Evolutionary conservation across 2,329 filamentous ascomycete genomes (phyloP), one percentile per base, ranked within the genome.

Genomic region (Fusarium foetens): DNA sequence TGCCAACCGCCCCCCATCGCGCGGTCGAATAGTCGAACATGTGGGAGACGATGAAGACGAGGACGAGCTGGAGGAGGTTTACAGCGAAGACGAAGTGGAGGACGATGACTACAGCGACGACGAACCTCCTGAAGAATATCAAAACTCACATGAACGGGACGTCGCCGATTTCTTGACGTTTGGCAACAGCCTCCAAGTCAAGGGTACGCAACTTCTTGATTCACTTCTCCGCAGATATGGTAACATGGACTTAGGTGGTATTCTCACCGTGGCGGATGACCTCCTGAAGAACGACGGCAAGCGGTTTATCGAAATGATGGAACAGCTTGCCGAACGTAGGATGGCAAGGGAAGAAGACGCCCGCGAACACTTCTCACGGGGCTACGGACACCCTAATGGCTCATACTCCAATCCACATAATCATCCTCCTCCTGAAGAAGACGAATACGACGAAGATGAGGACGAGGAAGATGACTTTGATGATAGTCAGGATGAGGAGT

Each of bases 301-400:
- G 83, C 97, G 97, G 80, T 99, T 99, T 85, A 99, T 99, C 83
- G 96, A 99, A 82, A 99, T 99, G 96, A 99, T 99, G 96, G 96
- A 99, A 82, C 95, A 98, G 84, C 89, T 99, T 77, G 96, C 96
- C 41, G 96, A 99, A 84, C 93, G 95, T 77, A 91, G 96, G 77
- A 98, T 99, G 95, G 94, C 95, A 79, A 92, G 96, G 76, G 95
- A 98, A 85, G 95, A 96, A 83, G 94, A 98, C 80, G 93, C 94
- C 42, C 76, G 81, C 70, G 86, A 89, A 74, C 86, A 89, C 75
- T 86, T 91, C 79, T 86, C 91, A 62, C 87, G 89, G 71, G 86
- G 87, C 79, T 89, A 87, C 68, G 82, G 82, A 73, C 87, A 89
- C 78, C 81, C 89, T 68, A 92, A 92, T 83, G 91, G 87, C 82